These are phyloP conservation scores for Ophiostoma sp. DNA, from an alignment of 2,329 filamentous ascomycete species.

Conservation along the genomic window DNA sequence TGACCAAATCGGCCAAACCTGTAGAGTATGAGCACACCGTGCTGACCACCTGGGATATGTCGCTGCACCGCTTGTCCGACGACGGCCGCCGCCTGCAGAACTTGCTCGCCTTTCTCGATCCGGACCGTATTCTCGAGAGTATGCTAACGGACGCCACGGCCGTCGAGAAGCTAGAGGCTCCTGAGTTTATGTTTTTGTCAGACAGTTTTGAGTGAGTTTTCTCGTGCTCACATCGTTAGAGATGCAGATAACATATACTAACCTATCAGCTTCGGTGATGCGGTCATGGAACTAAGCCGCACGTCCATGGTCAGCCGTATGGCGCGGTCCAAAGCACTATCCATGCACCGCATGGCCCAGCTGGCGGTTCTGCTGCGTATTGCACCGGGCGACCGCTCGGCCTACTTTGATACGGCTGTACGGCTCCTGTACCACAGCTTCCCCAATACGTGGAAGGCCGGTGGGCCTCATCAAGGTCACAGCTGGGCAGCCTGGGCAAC, in stretches of 20 bases:
- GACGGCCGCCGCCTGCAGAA: not conserved
- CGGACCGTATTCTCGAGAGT: not conserved
- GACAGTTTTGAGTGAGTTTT: not conserved
- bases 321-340: not conserved
- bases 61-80: not conserved
- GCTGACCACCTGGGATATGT: not conserved
- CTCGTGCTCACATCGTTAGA: not conserved
- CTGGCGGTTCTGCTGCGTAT: not conserved
- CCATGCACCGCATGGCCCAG: not conserved
- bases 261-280: not conserved
- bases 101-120: not conserved
- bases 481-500: not conserved
- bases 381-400: not conserved
- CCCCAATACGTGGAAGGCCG: not conserved
- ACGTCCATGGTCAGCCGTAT: not conserved
- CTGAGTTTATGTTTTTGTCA: not conserved
- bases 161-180: not conserved
- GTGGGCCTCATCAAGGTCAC: not conserved
- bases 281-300: not conserved
- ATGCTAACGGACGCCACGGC: not conserved
- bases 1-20: not conserved
- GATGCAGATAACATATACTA: too few species aligned
- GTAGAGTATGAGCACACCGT: not conserved
- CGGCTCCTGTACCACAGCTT: not conserved
- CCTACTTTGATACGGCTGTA: not conserved